Evolutionary conservation across 331 rosid genomes (phyloP).

Genomic region (Rosa hybrid): DNA sequence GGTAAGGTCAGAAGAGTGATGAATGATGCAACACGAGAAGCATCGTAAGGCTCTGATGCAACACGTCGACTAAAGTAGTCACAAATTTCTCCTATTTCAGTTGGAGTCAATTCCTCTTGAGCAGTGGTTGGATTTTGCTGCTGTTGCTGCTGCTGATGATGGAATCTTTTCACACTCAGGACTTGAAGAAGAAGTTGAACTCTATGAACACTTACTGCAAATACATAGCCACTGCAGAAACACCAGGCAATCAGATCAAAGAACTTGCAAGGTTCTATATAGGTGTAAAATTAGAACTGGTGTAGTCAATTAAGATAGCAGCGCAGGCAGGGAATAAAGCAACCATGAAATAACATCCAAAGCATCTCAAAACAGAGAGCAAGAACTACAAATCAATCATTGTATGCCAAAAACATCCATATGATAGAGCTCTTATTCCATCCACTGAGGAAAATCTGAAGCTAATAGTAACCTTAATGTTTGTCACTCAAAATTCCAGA

Average conservation of each 20-base stretch:
- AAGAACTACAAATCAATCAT: background rate
- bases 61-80: slow-evolving; percentile 99
- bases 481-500: background rate
- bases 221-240: slow-evolving; percentile 90
- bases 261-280: background rate
- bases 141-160: slow-evolving; percentile 89
- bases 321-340: background rate
- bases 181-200: slow-evolving; percentile 99
- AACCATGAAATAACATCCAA: background rate
- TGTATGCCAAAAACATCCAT: background rate
- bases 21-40: slow-evolving; percentile 98
- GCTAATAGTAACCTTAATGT: background rate
- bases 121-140: slow-evolving; percentile 74
- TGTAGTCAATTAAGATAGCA: background rate
- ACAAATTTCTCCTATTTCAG: slow-evolving; percentile 93
- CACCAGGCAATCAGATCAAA: slow-evolving; percentile 26
- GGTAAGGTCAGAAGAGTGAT: slow-evolving; percentile 97
- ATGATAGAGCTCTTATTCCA: background rate
- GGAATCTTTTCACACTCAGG: slow-evolving; percentile 96
- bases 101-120: slow-evolving; percentile 80
- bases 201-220: slow-evolving; percentile 98
- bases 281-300: background rate
- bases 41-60: slow-evolving; percentile 99
- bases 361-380: background rate
- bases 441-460: background rate